Base-by-base conservation (phyloP, 148 eudicot genomes). In the Hydrangea macrophylla region DNA sequence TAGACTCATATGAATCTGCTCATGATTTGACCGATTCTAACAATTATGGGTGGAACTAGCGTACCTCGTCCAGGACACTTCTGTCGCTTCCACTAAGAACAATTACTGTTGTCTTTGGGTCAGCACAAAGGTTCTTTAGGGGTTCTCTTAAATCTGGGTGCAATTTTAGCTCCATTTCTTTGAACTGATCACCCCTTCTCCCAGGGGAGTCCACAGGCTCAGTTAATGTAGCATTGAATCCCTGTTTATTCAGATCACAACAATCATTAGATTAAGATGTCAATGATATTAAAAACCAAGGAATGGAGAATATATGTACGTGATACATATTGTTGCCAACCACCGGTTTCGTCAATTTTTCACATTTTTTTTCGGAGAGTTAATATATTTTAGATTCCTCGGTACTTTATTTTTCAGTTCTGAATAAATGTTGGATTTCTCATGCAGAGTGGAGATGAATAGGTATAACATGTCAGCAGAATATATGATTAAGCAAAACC, bases 221-320 rank as follows among this genome's bases (percentile, higher is more conserved):
- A 1, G 96, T 90, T 68, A 90, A 61, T 26, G 90, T 82, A 60
- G 87, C 82, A 78, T 90, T 85, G 61, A 87, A 90, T n/a, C 96
- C 96, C 96, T 90, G 82, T 22, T 20, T 2, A 30, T 9, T 25
- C 32, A 45, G 28, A 62, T 10, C 17, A 27, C 35, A 48, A 18
- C 6, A 7, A 59, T 59, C 26, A 59, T 18, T n/a, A 59, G 26
- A 33, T 20, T 39, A 7, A 18, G 62, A 31, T 57, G 25, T 18
- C 20, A 20, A 59, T 3, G 11, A 48, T 15, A 18, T 20, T 9
- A 59, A 0, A 32, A 59, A 15, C 27, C 5, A 28, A 57, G 20
- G 7, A 57, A 57, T 27, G 36, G 20, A 27, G 28, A 57, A 13
- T 27, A 28, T 27, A 27, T 27, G 31, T 9, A 28, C 10, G 13